These are phyloP conservation scores for Testicularia cyperi DNA, from an alignment of 1,284 basidiomycete species.

Conservation along the genomic window DNA sequence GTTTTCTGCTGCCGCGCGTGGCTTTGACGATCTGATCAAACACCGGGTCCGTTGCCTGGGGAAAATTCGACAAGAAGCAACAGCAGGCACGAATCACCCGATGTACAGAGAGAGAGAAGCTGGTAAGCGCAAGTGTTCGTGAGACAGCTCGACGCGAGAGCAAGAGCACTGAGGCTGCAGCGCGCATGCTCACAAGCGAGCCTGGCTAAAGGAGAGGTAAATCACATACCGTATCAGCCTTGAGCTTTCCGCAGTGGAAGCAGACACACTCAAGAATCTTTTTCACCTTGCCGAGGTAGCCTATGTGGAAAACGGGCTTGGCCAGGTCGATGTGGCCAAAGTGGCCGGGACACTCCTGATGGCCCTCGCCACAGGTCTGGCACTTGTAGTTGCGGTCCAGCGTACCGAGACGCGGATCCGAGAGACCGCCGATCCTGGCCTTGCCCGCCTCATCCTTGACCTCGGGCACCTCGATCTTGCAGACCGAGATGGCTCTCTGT, in stretches of 20 bases:
- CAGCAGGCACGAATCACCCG: neutral
- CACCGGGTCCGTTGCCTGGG: constrained; percentile 48
- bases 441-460: constrained; percentile 89
- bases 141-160: no score
- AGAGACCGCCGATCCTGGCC: constrained; percentile 86
- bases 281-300: constrained; percentile 98
- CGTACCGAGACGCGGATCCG: constrained; percentile 95
- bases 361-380: constrained; percentile 88
- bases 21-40: constrained; percentile 51
- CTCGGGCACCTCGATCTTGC: constrained; percentile 96
- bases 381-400: constrained; percentile 99
- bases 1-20: constrained; percentile 52
- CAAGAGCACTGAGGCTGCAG: no score
- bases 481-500: constrained; percentile 91
- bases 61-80: neutral
- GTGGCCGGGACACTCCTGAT: constrained; percentile 74
- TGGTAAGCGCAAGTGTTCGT: no score
- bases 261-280: constrained; percentile 99
- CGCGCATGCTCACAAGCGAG: no score
- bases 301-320: constrained; percentile 91
- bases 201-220: no score
- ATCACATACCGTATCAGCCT: constrained; percentile 69
- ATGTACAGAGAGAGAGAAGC: neutral
- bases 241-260: constrained; percentile 96
- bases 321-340: constrained; percentile 99